phyloP scores from a whole-genome alignment of 2,329 filamentous ascomycete genomes.

The Hysterium pulicare region DNA sequence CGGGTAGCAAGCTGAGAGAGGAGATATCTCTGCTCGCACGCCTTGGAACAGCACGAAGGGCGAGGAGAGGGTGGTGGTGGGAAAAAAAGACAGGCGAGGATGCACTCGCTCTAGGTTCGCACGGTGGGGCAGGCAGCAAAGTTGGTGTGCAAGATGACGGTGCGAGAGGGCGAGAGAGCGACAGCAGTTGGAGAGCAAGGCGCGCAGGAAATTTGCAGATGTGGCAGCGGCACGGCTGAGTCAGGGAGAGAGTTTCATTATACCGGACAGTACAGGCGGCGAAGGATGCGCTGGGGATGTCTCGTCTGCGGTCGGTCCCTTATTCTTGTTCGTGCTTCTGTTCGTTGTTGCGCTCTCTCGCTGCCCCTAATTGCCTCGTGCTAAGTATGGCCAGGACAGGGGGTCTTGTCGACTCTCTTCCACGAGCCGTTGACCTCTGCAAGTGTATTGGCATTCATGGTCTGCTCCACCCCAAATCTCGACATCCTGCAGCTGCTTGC shows the following conservation, averaged over 20 bases:
- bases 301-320: neutral
- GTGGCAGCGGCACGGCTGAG: neutral
- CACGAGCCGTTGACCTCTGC: too few species aligned
- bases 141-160: neutral
- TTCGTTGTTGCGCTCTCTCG: neutral
- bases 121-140: too few species aligned
- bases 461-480: too few species aligned
- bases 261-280: neutral
- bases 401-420: too few species aligned
- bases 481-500: too few species aligned
- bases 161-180: neutral
- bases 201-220: neutral
- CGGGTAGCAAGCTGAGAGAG: neutral
- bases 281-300: neutral
- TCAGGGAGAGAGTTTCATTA: neutral
- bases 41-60: neutral
- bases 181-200: neutral
- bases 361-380: neutral
- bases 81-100: neutral
- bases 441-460: too few species aligned
- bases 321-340: neutral
- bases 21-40: neutral
- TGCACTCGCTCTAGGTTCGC: neutral
- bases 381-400: too few species aligned
- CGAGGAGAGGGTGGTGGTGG: neutral